These are phyloP conservation scores for Beauveria sp. DNA, from an alignment of 2,329 filamentous ascomycete genomes.

Conservation along the genomic window DNA sequence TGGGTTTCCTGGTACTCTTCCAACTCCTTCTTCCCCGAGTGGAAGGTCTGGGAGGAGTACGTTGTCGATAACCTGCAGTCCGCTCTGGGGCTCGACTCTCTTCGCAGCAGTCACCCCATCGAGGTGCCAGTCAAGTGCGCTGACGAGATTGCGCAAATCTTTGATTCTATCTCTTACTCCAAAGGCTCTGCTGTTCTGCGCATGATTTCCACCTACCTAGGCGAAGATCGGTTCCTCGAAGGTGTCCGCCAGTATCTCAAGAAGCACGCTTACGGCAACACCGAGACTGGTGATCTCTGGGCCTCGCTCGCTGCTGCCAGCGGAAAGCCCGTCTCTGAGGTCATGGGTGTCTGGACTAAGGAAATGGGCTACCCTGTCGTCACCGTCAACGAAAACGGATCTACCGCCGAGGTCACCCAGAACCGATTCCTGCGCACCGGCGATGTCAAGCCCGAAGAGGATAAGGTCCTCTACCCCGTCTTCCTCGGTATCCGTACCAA, in stretches of 20 bases:
- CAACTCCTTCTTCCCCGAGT: conserved; percentile 93
- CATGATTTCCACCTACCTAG: conserved; percentile 94
- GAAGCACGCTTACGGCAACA: conserved; percentile 96
- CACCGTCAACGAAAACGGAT: conserved; percentile 62
- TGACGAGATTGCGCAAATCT: conserved; percentile 96
- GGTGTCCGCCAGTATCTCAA: conserved; percentile 86
- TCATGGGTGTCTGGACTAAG: conserved; percentile 97
- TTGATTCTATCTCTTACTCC: conserved; percentile 94
- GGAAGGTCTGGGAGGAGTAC: conserved; percentile 96
- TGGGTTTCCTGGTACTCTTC: conserved; percentile 61
- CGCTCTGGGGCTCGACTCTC: conserved; percentile 77
- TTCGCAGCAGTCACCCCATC: conserved; percentile 92
- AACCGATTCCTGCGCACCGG: conserved; percentile 91
- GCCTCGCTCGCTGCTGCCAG: conserved; percentile 78
- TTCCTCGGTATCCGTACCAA: conserved; percentile 81
- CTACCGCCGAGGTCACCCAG: conserved; percentile 79
- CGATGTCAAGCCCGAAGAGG: conserved; percentile 89
- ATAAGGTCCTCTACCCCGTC: conserved; percentile 79
- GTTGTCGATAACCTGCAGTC: conserved; percentile 88
- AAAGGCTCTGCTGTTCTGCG: conserved; percentile 93
- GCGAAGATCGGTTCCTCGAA: conserved; percentile 87
- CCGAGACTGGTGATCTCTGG: conserved; percentile 86
- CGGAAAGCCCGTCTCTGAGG: conserved; percentile 79
- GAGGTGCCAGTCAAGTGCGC: conserved; percentile 93
- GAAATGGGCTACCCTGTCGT: conserved; percentile 90